Evolutionary conservation across 2,329 filamentous ascomycete species (phyloP).

Genomic region (Pyrenochaeta sp.): DNA sequence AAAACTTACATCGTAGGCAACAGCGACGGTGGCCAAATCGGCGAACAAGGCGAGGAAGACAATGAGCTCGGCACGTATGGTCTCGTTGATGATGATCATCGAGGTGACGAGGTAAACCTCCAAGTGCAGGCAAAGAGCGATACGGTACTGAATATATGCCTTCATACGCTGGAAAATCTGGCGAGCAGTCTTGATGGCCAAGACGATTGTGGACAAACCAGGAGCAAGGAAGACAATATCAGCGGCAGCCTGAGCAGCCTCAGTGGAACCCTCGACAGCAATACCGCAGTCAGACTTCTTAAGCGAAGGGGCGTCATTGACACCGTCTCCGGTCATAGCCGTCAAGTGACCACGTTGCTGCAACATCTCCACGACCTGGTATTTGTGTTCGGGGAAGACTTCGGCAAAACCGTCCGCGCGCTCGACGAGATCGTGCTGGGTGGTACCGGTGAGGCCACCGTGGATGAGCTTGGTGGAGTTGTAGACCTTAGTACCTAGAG

Average conservation of each 20-base stretch:
- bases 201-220: slow-evolving; percentile 74
- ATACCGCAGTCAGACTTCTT: slow-evolving; percentile 81
- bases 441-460: slow-evolving; percentile 75
- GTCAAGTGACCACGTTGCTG: slow-evolving; percentile 77
- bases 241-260: slow-evolving; percentile 75
- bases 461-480: slow-evolving; percentile 81
- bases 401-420: slow-evolving; percentile 77
- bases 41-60: slow-evolving; percentile 83
- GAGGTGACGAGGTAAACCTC: slow-evolving; percentile 80
- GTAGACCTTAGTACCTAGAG: slow-evolving; percentile 81
- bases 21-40: slow-evolving; percentile 79
- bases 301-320: slow-evolving; percentile 76
- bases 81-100: slow-evolving; percentile 83
- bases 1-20: slow-evolving; percentile 69
- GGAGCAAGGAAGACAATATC: slow-evolving; percentile 80
- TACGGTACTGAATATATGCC: slow-evolving; percentile 80
- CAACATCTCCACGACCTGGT: slow-evolving; percentile 78
- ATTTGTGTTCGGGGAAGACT: slow-evolving; percentile 79
- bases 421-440: slow-evolving; percentile 79
- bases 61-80: slow-evolving; percentile 74
- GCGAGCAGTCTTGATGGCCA: slow-evolving; percentile 76
- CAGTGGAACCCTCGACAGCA: slow-evolving; percentile 74
- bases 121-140: slow-evolving; percentile 76
- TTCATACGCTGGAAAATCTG: slow-evolving; percentile 84
- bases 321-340: slow-evolving; percentile 79